Conservation (phyloP, 2,329 filamentous ascomycete genomes). For the Fusarium hostae region DNA sequence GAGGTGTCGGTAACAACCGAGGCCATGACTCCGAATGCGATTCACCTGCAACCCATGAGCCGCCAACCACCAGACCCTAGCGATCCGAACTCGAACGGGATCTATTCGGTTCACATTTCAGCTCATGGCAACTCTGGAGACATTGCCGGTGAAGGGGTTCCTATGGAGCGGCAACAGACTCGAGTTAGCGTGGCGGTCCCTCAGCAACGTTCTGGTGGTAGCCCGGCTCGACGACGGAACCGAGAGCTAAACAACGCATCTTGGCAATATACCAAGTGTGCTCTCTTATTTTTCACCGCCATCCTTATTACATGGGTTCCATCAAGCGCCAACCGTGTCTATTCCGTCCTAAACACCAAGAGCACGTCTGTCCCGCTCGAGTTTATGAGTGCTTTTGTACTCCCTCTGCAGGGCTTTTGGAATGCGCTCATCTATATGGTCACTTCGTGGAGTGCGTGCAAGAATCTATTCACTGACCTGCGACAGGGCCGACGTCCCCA, state of each 20-base stretch:
- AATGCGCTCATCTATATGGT: conserved; percentile 81
- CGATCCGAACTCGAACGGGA: conserved; percentile 21
- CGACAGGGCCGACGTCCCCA: conserved; percentile 41
- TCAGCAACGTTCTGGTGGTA: conserved; percentile 40
- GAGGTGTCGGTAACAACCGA: conserved; percentile 72
- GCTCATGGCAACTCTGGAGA: conserved; percentile 44
- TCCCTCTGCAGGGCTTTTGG: conserved; percentile 87
- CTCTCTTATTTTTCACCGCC: conserved; percentile 76
- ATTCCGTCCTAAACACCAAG: conserved; percentile 69
- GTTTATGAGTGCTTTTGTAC: conserved; percentile 76
- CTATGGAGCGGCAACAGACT: conserved; percentile 38
- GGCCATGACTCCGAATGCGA: conserved; percentile 32
- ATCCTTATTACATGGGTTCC: conserved; percentile 80
- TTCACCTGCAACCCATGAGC: conserved; percentile 42
- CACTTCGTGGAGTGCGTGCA: conserved; percentile 74
- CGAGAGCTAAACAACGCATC: conserved; percentile 70
- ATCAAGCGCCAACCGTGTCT: conserved; percentile 81
- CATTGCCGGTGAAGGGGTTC: conserved; percentile 42
- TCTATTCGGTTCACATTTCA: conserved; percentile 64
- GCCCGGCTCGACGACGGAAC: conserved; percentile 50
- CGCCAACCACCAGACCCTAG: conserved; percentile 24
- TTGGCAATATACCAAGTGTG: conserved; percentile 76
- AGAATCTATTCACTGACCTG: conserved; percentile 57
- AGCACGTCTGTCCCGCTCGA: conserved; percentile 69
- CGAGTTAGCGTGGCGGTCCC: conserved; percentile 5